A percentile compares a stretch with the other conserved stretches of the same genome.
Conservation (phyloP, 352 stramenopile species). For the Phytopythium vexans region DNA sequence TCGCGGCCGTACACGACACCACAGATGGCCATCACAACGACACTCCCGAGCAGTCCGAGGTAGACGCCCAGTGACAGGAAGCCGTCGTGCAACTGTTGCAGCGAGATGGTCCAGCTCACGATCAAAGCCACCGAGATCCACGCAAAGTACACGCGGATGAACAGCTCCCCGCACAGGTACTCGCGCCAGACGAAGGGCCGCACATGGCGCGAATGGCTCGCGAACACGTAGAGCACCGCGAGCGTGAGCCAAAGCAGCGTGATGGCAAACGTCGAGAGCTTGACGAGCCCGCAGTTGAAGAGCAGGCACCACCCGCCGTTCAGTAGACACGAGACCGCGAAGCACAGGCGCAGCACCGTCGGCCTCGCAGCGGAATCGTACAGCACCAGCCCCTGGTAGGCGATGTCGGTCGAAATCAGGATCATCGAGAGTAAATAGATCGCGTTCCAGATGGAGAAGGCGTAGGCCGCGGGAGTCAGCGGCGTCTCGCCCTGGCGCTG, state of each 20-base stretch:
- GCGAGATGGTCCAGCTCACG: conserved; percentile 52
- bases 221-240: conserved; percentile 63
- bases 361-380: conserved; percentile 43
- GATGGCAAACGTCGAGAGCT: conserved; percentile 38
- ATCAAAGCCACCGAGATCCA: conserved; percentile 53
- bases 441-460: conserved; percentile 63
- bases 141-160: conserved; percentile 60
- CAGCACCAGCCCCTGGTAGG: conserved; percentile 42
- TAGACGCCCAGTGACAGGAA: conserved; percentile 40
- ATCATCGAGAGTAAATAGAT: conserved; percentile 66
- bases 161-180: conserved; percentile 60
- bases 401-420: conserved; percentile 50
- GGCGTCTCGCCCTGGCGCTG: conserved; percentile 39
- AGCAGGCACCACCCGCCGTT: conserved; percentile 56
- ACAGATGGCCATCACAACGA: conserved; percentile 37
- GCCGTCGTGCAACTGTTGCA: conserved; percentile 32
- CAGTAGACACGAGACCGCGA: conserved; percentile 45
- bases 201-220: conserved; percentile 39
- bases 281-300: conserved; percentile 35
- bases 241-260: conserved; percentile 58
- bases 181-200: conserved; percentile 47
- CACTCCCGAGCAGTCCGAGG: conserved; percentile 36
- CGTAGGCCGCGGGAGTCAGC: conserved; percentile 46
- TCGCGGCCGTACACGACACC: conserved; percentile 50
- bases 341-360: conserved; percentile 43